These are phyloP conservation scores for Daldinia decipiens DNA, from an alignment of 495 filamentous ascomycete species.

Conservation along the genomic window DNA sequence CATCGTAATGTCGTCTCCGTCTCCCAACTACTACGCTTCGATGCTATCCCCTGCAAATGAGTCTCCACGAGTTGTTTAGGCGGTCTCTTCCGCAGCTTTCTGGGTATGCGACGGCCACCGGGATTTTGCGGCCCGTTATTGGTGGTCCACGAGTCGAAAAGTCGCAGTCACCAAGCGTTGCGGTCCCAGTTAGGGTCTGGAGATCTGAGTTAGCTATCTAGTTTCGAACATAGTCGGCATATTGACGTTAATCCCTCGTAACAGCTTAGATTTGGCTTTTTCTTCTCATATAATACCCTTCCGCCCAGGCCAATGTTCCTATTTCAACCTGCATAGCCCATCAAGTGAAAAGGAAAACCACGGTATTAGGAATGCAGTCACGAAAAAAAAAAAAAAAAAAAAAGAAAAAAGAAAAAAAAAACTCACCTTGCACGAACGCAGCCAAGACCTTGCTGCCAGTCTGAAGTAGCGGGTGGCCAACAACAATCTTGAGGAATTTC, in stretches of 20 bases:
- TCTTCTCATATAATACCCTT: not conserved
- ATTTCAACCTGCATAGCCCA: conserved; percentile 30
- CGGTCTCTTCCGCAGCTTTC: conserved; percentile 61
- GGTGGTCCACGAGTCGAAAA: conserved; percentile 48
- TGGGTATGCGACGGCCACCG: conserved; percentile 49
- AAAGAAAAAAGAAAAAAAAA: conserved; percentile 41
- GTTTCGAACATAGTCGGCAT: conserved; percentile 1
- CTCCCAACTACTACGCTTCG: conserved; percentile 39
- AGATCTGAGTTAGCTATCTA: conserved; percentile 36
- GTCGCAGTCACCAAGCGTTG: conserved; percentile 73
- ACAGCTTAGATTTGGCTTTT: not conserved
- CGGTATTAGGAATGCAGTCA: not conserved
- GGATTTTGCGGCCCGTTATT: conserved; percentile 33
- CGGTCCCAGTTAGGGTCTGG: conserved; percentile 81
- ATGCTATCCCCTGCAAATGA: conserved; percentile 44
- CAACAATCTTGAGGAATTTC: conserved; percentile 96
- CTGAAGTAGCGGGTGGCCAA: conserved; percentile 94
- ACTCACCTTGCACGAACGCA: conserved; percentile 93
- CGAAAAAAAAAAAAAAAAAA: conserved; percentile 47
- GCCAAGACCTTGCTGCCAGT: conserved; percentile 97
- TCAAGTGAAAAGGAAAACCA: not conserved
- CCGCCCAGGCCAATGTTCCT: not conserved
- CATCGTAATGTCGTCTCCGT: conserved; percentile 38
- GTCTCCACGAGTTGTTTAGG: conserved; percentile 50
- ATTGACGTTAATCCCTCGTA: not conserved